Base-by-base conservation (phyloP, 805 yeast genomes). In the Lipomyces yamanashiensis region DNA sequence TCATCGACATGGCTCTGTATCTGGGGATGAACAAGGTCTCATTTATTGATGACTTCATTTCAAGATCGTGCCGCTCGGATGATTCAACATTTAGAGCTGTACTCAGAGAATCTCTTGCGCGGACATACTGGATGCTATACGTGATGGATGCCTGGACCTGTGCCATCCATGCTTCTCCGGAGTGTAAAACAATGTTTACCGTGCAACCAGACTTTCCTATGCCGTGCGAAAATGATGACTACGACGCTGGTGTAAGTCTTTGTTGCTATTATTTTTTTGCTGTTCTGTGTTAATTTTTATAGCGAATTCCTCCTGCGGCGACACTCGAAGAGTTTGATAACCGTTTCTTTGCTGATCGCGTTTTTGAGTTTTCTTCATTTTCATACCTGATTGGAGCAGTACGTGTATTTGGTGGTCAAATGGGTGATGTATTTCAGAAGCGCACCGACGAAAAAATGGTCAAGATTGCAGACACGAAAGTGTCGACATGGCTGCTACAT, bases 81-180 rank as follows among this genome's bases (percentile, higher is more conserved):
- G 61, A 56, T 17, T 52, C 52, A 17, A 12, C 39, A 10, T 47
- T 55, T 43, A 15, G n/a, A 19, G 10, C 17, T 7, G 57, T 52
- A 13, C 47, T 63, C 7, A 17, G 47, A 23, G 67, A 63, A 49
- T 54, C 60, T 48, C 17, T 63, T 19, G 41, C 56, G 8, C 54
- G 67, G 19, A 63, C 67, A 28, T 50, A 28, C 45, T 63, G 67
- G 67, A 54, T 48, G 64, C 53, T 60, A 39, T 63, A 43, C 23
- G 59, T 56, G 21, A 52, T 60, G 50, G 61, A 60, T 23, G 59
- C 43, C 12, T 60, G 56, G 54, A 56, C 45, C 15, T 17, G 45
- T n/a, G 56, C 50, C n/a, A 56, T 58, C 17, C 62, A 56, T 41
- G 33, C n/a, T 17, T 10, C 8, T n/a, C 39, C 36, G 9, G 47